A percentile compares a stretch with the other conserved stretches of the same genome.
phyloP scores from a whole-genome alignment of 2,329 filamentous ascomycete species.

The Hortaea werneckii region DNA sequence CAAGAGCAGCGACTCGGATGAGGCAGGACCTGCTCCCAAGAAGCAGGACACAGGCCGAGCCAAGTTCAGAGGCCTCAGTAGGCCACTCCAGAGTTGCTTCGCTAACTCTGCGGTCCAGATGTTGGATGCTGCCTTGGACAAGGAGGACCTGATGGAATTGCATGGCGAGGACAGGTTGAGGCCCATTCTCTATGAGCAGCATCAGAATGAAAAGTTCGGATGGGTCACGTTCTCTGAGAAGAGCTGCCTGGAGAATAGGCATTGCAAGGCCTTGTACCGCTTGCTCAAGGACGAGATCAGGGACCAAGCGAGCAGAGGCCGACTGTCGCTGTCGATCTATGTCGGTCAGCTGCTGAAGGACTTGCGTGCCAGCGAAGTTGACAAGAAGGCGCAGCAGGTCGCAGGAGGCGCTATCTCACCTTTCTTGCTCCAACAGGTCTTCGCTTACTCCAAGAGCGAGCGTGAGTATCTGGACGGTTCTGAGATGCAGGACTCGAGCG shows the following conservation, averaged over 20 bases:
- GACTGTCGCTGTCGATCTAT: background rate
- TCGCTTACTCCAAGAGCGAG: background rate
- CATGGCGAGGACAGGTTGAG: conserved; percentile 1
- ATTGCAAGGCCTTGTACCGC: conserved; percentile 5
- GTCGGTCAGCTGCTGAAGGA: background rate
- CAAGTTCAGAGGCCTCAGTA: conserved; percentile 7
- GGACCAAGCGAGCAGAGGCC: background rate
- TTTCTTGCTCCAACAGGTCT: background rate
- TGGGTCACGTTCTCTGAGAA: too few species aligned
- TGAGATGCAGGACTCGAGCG: background rate
- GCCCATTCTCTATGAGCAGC: conserved; percentile 3
- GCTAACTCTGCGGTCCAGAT: conserved; percentile 11
- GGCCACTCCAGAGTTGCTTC: conserved; percentile 11
- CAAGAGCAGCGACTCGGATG: too few species aligned
- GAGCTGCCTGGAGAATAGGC: conserved; percentile 10
- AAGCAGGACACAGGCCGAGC: background rate
- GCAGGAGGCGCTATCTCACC: background rate
- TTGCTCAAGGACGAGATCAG: conserved; percentile 1
- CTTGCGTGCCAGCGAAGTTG: background rate
- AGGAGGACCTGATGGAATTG: background rate
- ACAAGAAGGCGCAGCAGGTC: background rate
- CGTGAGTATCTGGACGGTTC: background rate
- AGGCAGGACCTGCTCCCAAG: too few species aligned
- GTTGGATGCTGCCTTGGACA: conserved; percentile 5
- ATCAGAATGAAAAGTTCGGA: too few species aligned